Conservation (phyloP, 345 rosid species). For the Citrus hindsii region DNA sequence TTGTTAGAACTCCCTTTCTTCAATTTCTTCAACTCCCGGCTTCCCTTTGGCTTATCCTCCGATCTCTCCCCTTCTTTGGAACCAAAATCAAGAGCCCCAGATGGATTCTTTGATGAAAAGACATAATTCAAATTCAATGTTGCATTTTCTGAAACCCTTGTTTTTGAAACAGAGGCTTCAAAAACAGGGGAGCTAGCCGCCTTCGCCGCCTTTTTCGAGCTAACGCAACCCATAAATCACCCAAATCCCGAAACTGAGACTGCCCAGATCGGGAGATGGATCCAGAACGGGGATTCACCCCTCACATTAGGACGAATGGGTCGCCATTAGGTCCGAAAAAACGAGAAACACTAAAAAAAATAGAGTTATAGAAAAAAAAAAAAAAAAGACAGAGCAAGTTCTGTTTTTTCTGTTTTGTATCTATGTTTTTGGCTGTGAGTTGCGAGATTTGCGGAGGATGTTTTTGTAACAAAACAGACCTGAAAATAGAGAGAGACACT, state of each 20-base stretch:
- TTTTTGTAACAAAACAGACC: neutral
- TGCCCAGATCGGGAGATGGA: conserved; percentile 57
- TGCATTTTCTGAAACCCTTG: conserved; percentile 7
- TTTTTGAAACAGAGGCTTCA: neutral
- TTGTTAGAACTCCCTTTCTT: conserved; percentile 30
- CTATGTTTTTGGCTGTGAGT: conserved; percentile 17
- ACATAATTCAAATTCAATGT: conserved; percentile 5
- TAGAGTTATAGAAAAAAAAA: conserved; percentile 6
- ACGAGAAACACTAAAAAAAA: neutral
- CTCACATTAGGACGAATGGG: conserved; percentile 36
- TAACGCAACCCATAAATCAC: conserved; percentile 66
- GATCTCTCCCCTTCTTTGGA: conserved; percentile 21
- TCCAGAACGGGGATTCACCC: conserved; percentile 27
- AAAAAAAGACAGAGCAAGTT: conserved; percentile 7
- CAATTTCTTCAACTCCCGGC: conserved; percentile 25
- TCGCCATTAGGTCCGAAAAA: conserved; percentile 9
- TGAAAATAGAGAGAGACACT: conserved; percentile 22
- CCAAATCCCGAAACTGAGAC: conserved; percentile 39
- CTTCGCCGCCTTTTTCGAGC: conserved; percentile 39
- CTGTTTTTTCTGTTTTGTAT: neutral
- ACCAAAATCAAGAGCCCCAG: conserved; percentile 21
- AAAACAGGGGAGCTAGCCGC: conserved; percentile 38
- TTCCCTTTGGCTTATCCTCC: conserved; percentile 19
- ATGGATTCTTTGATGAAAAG: conserved; percentile 26
- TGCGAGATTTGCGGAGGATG: conserved; percentile 47